A percentile compares a stretch with the other conserved stretches of the same genome.
Conservation (phyloP, 2,329 filamentous ascomycete genomes). For the Neofusicoccum laricinum region DNA sequence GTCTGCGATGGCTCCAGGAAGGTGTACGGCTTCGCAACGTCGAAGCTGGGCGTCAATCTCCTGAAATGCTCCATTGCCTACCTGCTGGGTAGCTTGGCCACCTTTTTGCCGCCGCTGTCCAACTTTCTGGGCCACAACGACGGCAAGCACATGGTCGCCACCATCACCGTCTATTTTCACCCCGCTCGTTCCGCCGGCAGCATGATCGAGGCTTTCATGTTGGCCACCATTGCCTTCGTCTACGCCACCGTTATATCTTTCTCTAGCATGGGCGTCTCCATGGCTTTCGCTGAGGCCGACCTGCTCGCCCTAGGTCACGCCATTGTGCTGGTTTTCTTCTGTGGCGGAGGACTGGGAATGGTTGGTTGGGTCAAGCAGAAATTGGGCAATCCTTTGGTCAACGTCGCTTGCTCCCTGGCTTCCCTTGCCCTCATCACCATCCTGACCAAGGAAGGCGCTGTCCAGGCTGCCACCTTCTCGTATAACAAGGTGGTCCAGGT, state of each 20-base stretch:
- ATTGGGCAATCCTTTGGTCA: constrained; percentile 74
- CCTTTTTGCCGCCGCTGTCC: constrained; percentile 73
- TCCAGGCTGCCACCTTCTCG: constrained; percentile 78
- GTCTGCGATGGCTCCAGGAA: constrained; percentile 36
- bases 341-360: constrained; percentile 81
- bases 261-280: constrained; percentile 83
- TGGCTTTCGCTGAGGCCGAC: constrained; percentile 69
- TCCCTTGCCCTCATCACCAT: constrained; percentile 87
- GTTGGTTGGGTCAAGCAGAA: constrained; percentile 84
- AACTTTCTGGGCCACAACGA: constrained; percentile 76
- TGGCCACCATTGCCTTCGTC: constrained; percentile 72
- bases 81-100: constrained; percentile 79
- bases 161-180: constrained; percentile 92
- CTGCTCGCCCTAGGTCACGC: constrained; percentile 71
- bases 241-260: constrained; percentile 76
- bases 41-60: constrained; percentile 73
- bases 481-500: constrained; percentile 75
- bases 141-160: constrained; percentile 91
- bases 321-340: constrained; percentile 77
- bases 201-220: constrained; percentile 64
- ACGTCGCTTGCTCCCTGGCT: constrained; percentile 79
- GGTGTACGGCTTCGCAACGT: constrained; percentile 61
- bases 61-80: constrained; percentile 92
- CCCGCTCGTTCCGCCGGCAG: constrained; percentile 78
- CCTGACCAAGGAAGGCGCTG: constrained; percentile 84